Evolutionary conservation across 768 basidiomycete genomes (phyloP).

Genomic region (Pleurotus platypus): DNA sequence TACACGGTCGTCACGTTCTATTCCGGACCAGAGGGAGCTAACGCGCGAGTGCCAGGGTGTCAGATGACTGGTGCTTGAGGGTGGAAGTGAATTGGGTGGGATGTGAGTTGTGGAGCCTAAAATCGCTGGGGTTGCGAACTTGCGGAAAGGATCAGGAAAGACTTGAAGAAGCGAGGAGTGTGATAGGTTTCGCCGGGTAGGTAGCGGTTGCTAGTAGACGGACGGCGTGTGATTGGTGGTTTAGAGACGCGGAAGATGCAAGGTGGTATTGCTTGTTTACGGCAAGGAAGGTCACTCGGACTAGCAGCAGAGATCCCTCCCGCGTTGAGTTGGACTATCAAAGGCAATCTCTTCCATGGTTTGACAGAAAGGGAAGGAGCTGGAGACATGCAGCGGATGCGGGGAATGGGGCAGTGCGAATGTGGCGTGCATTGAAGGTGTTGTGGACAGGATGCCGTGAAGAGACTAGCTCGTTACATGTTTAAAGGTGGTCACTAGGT

Average conservation of each 20-base stretch:
- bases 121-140: no score
- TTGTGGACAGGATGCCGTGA: neutral
- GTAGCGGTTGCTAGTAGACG: neutral
- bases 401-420: neutral
- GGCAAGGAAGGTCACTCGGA: neutral
- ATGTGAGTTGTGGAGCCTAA: no score
- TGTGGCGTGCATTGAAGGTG: neutral
- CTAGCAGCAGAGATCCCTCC: neutral
- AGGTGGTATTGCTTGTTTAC: neutral
- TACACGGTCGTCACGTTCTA: no score
- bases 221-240: neutral
- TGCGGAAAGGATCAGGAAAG: no score
- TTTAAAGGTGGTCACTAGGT: neutral
- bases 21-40: no score
- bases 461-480: neutral
- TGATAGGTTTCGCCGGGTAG: no score
- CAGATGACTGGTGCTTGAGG: no score
- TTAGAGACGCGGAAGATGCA: neutral
- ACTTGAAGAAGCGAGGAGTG: no score
- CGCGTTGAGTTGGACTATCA: neutral
- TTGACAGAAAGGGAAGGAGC: neutral
- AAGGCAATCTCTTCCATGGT: neutral
- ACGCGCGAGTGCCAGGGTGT: no score
- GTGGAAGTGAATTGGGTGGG: no score
- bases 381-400: neutral